Evolutionary conservation across 23 red algal species (phyloP).

Genomic region (Chondrus crispus): DNA sequence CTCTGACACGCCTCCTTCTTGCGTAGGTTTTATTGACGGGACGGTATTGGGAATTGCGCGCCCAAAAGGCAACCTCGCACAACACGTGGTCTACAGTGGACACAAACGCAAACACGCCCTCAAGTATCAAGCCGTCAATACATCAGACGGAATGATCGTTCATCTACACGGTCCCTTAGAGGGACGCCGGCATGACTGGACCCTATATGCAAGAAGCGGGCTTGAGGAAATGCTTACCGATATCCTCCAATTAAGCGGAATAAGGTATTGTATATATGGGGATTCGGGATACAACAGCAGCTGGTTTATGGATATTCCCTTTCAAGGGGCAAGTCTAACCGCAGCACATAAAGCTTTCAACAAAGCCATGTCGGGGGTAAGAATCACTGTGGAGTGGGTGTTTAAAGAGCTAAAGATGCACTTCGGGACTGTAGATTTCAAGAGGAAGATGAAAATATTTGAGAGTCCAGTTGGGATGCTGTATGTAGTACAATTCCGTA

Average conservation of each 20-base stretch:
- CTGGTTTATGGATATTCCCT: background rate
- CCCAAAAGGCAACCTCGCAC: background rate
- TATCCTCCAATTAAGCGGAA: background rate
- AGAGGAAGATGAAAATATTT: slow-evolving; percentile 3
- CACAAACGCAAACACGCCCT: background rate
- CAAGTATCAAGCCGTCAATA: background rate
- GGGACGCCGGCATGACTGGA: background rate
- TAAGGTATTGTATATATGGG: background rate
- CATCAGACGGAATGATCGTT: background rate
- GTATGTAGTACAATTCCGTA: too few species aligned
- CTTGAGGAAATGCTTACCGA: background rate
- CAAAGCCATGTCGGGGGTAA: background rate
- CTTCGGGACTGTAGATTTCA: background rate
- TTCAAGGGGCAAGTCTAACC: background rate
- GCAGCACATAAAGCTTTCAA: background rate
- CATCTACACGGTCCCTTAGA: background rate
- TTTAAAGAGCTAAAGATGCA: slow-evolving; percentile 21
- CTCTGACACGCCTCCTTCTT: background rate
- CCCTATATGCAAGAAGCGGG: background rate
- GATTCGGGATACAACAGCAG: background rate
- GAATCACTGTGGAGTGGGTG: background rate
- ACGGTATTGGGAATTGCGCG: background rate
- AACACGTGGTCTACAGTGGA: background rate
- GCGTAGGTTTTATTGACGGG: background rate
- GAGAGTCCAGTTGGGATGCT: background rate